phyloP scores from a whole-genome alignment of 495 filamentous ascomycete genomes.

The Penicillium ochrochloron region DNA sequence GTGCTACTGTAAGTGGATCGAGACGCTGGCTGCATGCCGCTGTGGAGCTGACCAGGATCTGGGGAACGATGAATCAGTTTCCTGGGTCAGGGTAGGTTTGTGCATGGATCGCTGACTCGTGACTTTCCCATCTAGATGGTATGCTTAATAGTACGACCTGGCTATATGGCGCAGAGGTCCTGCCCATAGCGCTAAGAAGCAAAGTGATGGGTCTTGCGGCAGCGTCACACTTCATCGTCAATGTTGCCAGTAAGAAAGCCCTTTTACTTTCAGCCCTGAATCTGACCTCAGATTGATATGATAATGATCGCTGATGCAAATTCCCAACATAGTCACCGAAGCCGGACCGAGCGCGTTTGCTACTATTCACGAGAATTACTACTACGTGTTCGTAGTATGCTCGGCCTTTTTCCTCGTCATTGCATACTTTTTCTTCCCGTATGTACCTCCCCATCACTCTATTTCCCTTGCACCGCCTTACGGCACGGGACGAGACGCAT shows the following conservation, averaged over 20 bases:
- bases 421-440: conserved; percentile 61
- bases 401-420: conserved; percentile 53
- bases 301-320: not conserved
- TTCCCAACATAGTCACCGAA: conserved; percentile 50
- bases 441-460: conserved; percentile 22
- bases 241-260: conserved; percentile 51
- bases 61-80: not conserved
- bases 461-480: not conserved
- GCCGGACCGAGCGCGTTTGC: conserved; percentile 63
- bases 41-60: not conserved
- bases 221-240: conserved; percentile 61
- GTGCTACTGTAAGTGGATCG: conserved; percentile 50
- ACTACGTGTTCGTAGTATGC: conserved; percentile 62
- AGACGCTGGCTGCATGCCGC: not conserved
- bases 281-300: not conserved
- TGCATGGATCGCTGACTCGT: conserved; percentile 16
- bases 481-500: not conserved
- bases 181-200: conserved; percentile 60
- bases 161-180: conserved; percentile 63
- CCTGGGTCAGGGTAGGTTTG: not conserved
- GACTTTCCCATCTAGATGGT: conserved; percentile 42
- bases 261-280: not conserved
- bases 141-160: conserved; percentile 65
- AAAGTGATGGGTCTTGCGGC: conserved; percentile 64
- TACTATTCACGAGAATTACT: conserved; percentile 63